Base-by-base conservation (phyloP, 2,329 filamentous ascomycete species). In the Pseudogymnoascus sp. region DNA sequence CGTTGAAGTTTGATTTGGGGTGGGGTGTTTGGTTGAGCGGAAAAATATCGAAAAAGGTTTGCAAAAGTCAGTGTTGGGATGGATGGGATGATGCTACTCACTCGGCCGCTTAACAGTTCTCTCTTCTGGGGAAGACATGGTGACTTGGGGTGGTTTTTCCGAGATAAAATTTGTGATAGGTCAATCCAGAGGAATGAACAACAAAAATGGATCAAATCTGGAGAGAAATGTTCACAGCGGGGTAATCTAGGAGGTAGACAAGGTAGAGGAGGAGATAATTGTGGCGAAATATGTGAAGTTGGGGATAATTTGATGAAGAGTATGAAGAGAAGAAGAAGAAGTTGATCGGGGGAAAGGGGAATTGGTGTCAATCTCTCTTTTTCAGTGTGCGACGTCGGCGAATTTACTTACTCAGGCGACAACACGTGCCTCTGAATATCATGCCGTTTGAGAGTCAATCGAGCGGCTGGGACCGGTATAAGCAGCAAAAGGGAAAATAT, bases 61-160 rank as follows among this genome's bases (percentile, higher is more conserved):
- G 56, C 56, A 37, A 60, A 37, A 60, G 56, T 33, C 6, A 28
- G 40, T 33, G 21, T 38, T 25, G 18, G 18, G 21, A 56, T 23
- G 37, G 38, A 63, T 23, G 40, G 33, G n/a, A 42, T 33, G n/a
- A 8, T 21, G 12, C 40, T 66, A 63, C 71, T 70, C 70, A 73
- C 71, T 72, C 67, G 66, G 68, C 56, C 71, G 66, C 65, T 73
- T 73, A 7, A 71, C 65, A 14, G 65, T 66, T 33, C 70, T 66
- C 21, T 63, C 47, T 59, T 70, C 68, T 63, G 69, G 66, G 37
- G 70, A 70, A 59, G 69, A 67, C 68, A 67, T 67, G 47, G 61
- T 66, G 44, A 63, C 61, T 21, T 44, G 63, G 56, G 25, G 25
- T 4, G n/a, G 14, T 11, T 31, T 31, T 53, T 31, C 18, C 18